Conservation (phyloP, 768 basidiomycete genomes). For the Xerocomellus dryophilus region DNA sequence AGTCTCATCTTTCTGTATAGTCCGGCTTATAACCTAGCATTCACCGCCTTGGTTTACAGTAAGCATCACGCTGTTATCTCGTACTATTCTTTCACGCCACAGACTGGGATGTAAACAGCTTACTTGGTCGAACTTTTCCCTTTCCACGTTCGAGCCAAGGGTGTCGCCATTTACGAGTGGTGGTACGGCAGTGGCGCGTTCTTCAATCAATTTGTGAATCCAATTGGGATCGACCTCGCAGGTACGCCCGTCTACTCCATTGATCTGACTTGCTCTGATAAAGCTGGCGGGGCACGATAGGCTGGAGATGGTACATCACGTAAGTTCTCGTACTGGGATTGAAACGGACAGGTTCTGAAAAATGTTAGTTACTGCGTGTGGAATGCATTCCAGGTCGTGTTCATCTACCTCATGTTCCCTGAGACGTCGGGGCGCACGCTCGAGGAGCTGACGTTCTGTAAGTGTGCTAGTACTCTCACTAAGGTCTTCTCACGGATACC, state of each 20-base stretch:
- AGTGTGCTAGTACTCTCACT: too few relatives aligned
- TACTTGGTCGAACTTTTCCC: constrained; percentile 70
- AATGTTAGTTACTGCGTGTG: constrained; percentile 14
- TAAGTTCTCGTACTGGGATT: neutral
- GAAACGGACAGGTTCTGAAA: neutral
- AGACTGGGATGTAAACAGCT: constrained; percentile 33
- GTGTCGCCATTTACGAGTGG: constrained; percentile 60
- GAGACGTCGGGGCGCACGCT: too few relatives aligned
- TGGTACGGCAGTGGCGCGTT: constrained; percentile 42
- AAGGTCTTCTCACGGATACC: too few relatives aligned
- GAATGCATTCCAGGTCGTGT: constrained; percentile 13
- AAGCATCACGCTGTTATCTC: neutral
- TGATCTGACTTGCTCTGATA: neutral
- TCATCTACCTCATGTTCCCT: constrained; percentile 18
- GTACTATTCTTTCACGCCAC: neutral
- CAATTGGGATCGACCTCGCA: constrained; percentile 12
- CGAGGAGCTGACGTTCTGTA: too few relatives aligned
- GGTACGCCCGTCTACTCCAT: neutral
- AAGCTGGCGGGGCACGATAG: neutral
- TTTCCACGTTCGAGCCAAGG: constrained; percentile 57
- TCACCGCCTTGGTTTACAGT: constrained; percentile 3
- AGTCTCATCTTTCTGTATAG: constrained; percentile 12
- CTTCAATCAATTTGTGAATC: constrained; percentile 12
- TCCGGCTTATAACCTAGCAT: neutral
- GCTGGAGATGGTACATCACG: constrained; percentile 13